phyloP scores from a whole-genome alignment of 352 stramenopile species.

The Phytophthora ramorum region DNA sequence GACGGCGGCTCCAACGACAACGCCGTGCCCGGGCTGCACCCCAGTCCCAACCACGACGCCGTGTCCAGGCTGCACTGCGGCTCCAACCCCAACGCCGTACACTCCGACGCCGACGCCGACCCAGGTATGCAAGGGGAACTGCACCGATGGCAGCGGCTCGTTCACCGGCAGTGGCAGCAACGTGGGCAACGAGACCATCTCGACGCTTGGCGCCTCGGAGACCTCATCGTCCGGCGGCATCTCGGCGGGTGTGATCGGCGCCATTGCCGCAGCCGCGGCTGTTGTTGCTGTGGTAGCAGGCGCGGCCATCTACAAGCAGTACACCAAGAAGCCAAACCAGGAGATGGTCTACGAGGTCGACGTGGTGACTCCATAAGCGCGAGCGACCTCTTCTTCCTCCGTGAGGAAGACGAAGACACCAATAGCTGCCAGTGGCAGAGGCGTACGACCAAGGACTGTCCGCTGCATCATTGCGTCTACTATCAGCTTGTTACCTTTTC shows the following conservation, averaged over 20 bases:
- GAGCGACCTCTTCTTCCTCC: constrained; percentile 5
- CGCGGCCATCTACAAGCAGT: constrained; percentile 46
- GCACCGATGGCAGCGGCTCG: constrained; percentile 15
- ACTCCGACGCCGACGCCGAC: constrained; percentile 27
- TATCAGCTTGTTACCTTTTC: constrained; percentile 6
- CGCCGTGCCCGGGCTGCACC: constrained; percentile 6
- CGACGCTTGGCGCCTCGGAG: not conserved
- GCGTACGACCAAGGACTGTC: constrained; percentile 17
- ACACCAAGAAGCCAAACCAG: constrained; percentile 27
- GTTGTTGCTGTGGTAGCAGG: constrained; percentile 32
- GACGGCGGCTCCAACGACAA: constrained; percentile 5
- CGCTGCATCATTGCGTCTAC: constrained; percentile 13
- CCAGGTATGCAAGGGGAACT: constrained; percentile 8
- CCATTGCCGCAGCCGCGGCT: constrained; percentile 35
- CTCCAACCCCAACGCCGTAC: constrained; percentile 1
- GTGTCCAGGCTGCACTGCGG: constrained; percentile 7
- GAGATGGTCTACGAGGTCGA: constrained; percentile 16
- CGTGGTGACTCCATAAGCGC: constrained; percentile 38
- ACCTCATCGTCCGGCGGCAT: constrained; percentile 15
- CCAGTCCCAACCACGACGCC: not conserved
- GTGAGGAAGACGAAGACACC: constrained; percentile 6
- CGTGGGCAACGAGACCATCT: constrained; percentile 15
- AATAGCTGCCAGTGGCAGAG: not conserved
- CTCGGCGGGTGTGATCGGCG: constrained; percentile 30
- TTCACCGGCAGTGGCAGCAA: constrained; percentile 2